phyloP scores from a whole-genome alignment of 169 alveolate species.

The Eimeria zaria region DNA sequence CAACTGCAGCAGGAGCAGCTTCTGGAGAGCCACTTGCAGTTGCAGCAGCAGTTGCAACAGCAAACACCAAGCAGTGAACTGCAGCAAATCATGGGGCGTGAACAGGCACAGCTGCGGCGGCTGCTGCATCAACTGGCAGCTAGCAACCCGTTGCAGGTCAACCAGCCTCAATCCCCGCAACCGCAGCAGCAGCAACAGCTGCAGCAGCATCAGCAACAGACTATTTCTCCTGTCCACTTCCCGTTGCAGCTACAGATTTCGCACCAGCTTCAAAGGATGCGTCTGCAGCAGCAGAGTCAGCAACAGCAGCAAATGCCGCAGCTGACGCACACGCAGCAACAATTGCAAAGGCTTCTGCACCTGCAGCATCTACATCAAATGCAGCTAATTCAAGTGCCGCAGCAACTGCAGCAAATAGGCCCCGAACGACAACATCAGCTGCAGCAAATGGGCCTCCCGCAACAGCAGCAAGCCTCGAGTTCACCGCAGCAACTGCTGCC shows the following conservation, averaged over 20 bases:
- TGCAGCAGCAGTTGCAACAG: neutral
- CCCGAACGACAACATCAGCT: neutral
- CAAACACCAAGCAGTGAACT: conserved; percentile 7
- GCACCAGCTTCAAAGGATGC: conserved; percentile 26
- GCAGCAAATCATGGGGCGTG: conserved; percentile 25
- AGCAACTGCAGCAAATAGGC: neutral
- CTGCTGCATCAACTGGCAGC: conserved; percentile 15
- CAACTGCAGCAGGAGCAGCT: conserved; percentile 22
- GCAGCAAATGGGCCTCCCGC: neutral
- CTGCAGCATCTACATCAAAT: neutral
- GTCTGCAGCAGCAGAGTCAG: neutral
- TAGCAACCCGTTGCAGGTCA: neutral
- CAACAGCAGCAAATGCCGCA: neutral
- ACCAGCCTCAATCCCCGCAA: neutral
- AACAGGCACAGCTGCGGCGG: conserved; percentile 32
- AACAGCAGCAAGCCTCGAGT: neutral
- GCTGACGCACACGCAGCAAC: neutral
- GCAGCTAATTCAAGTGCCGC: neutral
- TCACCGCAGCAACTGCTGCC: neutral
- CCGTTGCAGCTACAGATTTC: conserved; percentile 31
- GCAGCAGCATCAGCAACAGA: neutral
- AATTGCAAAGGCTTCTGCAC: neutral
- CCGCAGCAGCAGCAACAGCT: neutral
- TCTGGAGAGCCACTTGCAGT: neutral
- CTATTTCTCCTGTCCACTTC: neutral